Evolutionary conservation across 2,329 filamentous ascomycete species (phyloP).

Genomic region (Cyphellophora europaea): DNA sequence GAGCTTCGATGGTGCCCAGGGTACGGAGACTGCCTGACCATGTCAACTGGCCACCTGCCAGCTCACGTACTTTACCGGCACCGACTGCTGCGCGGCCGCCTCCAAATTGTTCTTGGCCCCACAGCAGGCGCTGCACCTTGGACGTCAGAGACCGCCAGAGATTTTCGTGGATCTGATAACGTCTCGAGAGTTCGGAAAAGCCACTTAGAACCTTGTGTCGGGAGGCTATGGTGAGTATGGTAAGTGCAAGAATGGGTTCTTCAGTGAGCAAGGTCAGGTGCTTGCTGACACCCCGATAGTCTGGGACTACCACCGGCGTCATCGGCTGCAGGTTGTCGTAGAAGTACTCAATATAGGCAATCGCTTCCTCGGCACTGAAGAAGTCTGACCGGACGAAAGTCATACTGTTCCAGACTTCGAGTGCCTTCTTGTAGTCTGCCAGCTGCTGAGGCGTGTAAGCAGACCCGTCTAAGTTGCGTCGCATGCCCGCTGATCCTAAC

Average conservation of each 20-base stretch:
- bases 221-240: conserved; percentile 82
- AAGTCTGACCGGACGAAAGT: conserved; percentile 93
- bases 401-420: conserved; percentile 83
- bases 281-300: conserved; percentile 72
- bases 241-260: conserved; percentile 87
- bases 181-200: conserved; percentile 71
- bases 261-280: conserved; percentile 75
- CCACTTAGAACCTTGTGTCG: conserved; percentile 74
- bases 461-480: neutral
- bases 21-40: conserved; percentile 74
- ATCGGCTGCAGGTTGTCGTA: conserved; percentile 85
- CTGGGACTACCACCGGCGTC: conserved; percentile 86
- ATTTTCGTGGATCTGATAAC: conserved; percentile 87
- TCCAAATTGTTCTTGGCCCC: conserved; percentile 93
- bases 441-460: conserved; percentile 19
- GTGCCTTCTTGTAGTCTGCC: conserved; percentile 48
- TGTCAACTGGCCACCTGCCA: conserved; percentile 44
- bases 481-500: too few species aligned
- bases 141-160: conserved; percentile 89
- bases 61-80: conserved; percentile 54
- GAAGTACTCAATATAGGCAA: conserved; percentile 92
- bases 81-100: conserved; percentile 74
- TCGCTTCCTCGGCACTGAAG: conserved; percentile 89
- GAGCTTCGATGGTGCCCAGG: conserved; percentile 84
- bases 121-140: conserved; percentile 91